phyloP scores from a whole-genome alignment of 495 filamentous ascomycete species.

The Monascus purpureus region DNA sequence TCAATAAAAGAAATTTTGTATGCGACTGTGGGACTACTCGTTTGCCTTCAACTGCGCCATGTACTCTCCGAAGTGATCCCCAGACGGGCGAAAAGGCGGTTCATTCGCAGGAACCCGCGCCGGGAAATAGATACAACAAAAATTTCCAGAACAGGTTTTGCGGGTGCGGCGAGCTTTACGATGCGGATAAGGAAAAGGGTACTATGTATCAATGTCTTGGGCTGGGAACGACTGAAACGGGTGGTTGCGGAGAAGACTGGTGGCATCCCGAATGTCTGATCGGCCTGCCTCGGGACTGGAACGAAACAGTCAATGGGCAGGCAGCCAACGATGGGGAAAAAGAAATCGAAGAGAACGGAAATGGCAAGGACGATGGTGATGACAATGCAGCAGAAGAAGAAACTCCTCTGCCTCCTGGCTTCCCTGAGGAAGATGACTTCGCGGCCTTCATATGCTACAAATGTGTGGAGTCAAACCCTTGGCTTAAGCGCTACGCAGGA shows the following conservation, averaged over 20 bases:
- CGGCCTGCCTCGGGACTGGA: constrained; percentile 49
- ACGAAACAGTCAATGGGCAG: constrained; percentile 12
- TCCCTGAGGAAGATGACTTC: constrained; percentile 79
- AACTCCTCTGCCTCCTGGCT: constrained; percentile 59
- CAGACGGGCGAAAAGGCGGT: constrained; percentile 64
- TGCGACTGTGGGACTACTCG: constrained; percentile 94
- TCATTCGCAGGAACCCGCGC: constrained; percentile 54
- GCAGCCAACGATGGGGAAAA: constrained; percentile 1
- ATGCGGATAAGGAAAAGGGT: constrained; percentile 73
- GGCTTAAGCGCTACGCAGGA: constrained; percentile 87
- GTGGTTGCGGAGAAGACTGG: constrained; percentile 97
- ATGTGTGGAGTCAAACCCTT: constrained; percentile 76
- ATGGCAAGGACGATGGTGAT: constrained; percentile 21
- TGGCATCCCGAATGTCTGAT: constrained; percentile 94
- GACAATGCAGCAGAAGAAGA: constrained; percentile 40
- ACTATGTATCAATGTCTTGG: constrained; percentile 99
- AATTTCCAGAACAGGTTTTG: constrained; percentile 93
- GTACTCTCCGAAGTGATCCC: constrained; percentile 61
- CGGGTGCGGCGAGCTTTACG: constrained; percentile 74
- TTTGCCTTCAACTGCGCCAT: constrained; percentile 52
- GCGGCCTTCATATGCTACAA: constrained; percentile 87
- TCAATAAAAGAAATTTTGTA: constrained; percentile 85
- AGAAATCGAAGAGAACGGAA: constrained; percentile 22
- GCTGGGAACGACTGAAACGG: constrained; percentile 61
- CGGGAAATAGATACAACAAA: constrained; percentile 79